Evolutionary conservation across 352 stramenopile species (phyloP).

Genomic region (Lagenidium giganteum): DNA sequence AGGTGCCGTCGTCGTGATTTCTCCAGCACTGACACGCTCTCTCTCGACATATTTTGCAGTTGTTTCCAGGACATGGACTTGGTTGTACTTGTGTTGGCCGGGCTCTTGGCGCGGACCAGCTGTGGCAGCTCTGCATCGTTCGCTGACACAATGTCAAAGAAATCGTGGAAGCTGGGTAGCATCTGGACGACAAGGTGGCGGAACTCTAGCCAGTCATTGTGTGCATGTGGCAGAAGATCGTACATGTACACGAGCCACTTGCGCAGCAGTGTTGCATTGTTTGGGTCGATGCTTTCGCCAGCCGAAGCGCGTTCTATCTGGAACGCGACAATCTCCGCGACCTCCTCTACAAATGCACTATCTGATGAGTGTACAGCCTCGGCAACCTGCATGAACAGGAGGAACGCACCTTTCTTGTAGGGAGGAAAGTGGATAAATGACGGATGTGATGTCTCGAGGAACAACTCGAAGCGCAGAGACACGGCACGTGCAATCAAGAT

Average conservation of each 20-base stretch:
- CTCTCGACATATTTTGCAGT: slow-evolving; percentile 16
- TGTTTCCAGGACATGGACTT: slow-evolving; percentile 26
- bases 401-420: slow-evolving; percentile 14
- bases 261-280: slow-evolving; percentile 8
- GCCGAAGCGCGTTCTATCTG: too few species aligned
- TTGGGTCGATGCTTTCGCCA: neutral
- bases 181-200: slow-evolving; percentile 21
- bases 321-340: slow-evolving; percentile 17
- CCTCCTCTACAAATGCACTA: too few species aligned
- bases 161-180: slow-evolving; percentile 24
- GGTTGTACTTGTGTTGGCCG: slow-evolving; percentile 20
- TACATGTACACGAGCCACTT: slow-evolving; percentile 18
- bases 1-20: slow-evolving; percentile 46
- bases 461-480: slow-evolving; percentile 54
- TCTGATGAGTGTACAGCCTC: too few species aligned
- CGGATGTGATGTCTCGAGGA: slow-evolving; percentile 14
- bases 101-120: slow-evolving; percentile 1
- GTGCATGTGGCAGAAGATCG: slow-evolving; percentile 14
- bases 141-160: slow-evolving; percentile 13
- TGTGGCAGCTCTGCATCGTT: slow-evolving; percentile 9
- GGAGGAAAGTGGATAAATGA: slow-evolving; percentile 17
- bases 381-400: neutral
- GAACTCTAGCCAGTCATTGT: slow-evolving; percentile 32
- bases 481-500: slow-evolving; percentile 62
- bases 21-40: slow-evolving; percentile 31